Evolutionary conservation across 2,329 filamentous ascomycete genomes (phyloP).

Genomic region (Diplodia mutila): DNA sequence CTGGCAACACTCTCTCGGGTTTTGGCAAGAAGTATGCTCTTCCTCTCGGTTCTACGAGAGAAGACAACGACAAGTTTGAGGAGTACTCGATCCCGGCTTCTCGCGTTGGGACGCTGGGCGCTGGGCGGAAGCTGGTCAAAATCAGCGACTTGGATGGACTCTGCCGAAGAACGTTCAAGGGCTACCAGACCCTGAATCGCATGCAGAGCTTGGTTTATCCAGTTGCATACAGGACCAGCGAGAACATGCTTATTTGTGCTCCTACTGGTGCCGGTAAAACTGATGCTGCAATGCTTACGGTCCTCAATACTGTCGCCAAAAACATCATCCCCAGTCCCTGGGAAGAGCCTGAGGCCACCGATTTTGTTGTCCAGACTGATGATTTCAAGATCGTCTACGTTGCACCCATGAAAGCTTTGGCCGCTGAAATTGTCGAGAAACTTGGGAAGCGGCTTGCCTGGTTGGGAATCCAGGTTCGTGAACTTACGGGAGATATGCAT

Average conservation of each 20-base stretch:
- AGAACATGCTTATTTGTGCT: constrained; percentile 98
- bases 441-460: constrained; percentile 88
- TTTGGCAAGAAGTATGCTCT: constrained; percentile 82
- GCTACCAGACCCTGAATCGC: constrained; percentile 89
- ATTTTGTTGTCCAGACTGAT: constrained; percentile 80
- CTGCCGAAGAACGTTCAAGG: constrained; percentile 88
- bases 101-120: constrained; percentile 73
- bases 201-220: constrained; percentile 98
- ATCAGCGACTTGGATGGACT: constrained; percentile 86
- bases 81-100: constrained; percentile 86
- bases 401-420: constrained; percentile 97
- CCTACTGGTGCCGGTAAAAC: constrained; percentile 99
- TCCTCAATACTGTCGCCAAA: constrained; percentile 86
- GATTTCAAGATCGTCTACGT: constrained; percentile 99
- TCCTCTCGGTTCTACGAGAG: constrained; percentile 72
- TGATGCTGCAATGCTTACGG: constrained; percentile 95
- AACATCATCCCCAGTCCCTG: constrained; percentile 80
- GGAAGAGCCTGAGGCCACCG: constrained; percentile 70
- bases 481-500: constrained; percentile 98
- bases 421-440: constrained; percentile 95
- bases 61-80: constrained; percentile 77
- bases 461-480: constrained; percentile 89
- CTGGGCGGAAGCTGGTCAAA: constrained; percentile 73
- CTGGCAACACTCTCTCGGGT: constrained; percentile 82
- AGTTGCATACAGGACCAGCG: constrained; percentile 91